Percentiles rank a stretch among this genome's conserved stretches.
phyloP scores from a whole-genome alignment of 805 yeast genomes.

The Starmerella scarabaei region DNA sequence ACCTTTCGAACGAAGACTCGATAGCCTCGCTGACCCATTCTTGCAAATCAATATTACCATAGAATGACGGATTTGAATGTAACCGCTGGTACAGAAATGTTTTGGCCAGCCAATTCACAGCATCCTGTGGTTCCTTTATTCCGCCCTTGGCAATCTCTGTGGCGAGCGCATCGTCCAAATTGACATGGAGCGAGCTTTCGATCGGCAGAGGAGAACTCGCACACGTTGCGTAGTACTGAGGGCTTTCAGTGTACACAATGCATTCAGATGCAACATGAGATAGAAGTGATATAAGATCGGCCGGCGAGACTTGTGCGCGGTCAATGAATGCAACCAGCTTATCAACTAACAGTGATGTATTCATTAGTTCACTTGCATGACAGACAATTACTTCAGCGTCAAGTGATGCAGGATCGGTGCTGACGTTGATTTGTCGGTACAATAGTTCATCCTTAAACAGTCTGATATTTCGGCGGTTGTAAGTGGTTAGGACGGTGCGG shows the following conservation, averaged over 20 bases:
- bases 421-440: background rate
- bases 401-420: background rate
- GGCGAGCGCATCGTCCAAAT: conserved; percentile 53
- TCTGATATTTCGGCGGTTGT: background rate
- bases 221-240: conserved; percentile 57
- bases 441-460: background rate
- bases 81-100: conserved; percentile 72
- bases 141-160: conserved; percentile 59
- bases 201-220: conserved; percentile 64
- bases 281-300: conserved; percentile 30
- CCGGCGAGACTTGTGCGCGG: background rate
- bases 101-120: conserved; percentile 81
- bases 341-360: background rate
- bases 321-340: background rate
- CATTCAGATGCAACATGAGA: conserved; percentile 29
- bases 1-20: conserved; percentile 54
- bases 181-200: conserved; percentile 56
- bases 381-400: background rate
- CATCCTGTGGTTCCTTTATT: conserved; percentile 61
- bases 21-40: conserved; percentile 74
- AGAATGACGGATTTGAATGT: conserved; percentile 73
- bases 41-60: conserved; percentile 71
- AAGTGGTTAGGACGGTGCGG: background rate
- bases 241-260: conserved; percentile 45
- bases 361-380: background rate